phyloP scores from a whole-genome alignment of 1,284 basidiomycete species.

The Irpex lacteus region DNA sequence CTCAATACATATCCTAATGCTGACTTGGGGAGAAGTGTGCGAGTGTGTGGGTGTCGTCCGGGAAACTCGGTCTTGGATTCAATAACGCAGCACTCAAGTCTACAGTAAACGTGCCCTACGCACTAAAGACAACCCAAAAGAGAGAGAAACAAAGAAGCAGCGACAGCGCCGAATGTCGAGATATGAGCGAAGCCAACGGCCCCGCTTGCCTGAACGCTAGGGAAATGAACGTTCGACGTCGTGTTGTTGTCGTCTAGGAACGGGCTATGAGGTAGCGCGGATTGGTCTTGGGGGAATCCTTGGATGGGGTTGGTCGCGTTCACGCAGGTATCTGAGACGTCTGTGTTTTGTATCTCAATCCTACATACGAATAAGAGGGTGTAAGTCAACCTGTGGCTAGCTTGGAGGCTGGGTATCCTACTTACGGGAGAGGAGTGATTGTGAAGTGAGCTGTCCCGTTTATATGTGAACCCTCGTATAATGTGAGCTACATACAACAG shows the following conservation, averaged over 20 bases:
- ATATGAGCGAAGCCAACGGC: neutral
- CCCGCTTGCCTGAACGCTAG: slow-evolving; percentile 15
- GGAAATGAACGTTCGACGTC: slow-evolving; percentile 20
- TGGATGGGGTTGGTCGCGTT: slow-evolving; percentile 34
- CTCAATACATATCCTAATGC: neutral
- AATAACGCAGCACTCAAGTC: no score
- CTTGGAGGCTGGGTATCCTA: neutral
- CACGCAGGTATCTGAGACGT: slow-evolving; percentile 28
- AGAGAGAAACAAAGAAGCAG: neutral
- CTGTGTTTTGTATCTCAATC: slow-evolving; percentile 38
- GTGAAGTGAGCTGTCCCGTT: slow-evolving; percentile 36
- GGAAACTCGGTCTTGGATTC: no score
- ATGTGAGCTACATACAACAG: slow-evolving; percentile 38
- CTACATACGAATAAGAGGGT: slow-evolving; percentile 9
- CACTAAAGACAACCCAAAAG: neutral
- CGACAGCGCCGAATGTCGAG: neutral
- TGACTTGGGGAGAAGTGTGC: neutral
- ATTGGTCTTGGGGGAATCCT: slow-evolving; percentile 34
- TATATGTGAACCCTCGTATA: slow-evolving; percentile 45
- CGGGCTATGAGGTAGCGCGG: slow-evolving; percentile 25
- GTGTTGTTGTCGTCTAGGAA: slow-evolving; percentile 23
- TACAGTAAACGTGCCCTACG: no score
- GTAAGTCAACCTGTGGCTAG: neutral
- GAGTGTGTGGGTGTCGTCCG: no score
- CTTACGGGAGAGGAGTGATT: slow-evolving; percentile 41